These are phyloP conservation scores for Linderniella brevidens DNA, from an alignment of 257 asterid species.

Conservation along the genomic window DNA sequence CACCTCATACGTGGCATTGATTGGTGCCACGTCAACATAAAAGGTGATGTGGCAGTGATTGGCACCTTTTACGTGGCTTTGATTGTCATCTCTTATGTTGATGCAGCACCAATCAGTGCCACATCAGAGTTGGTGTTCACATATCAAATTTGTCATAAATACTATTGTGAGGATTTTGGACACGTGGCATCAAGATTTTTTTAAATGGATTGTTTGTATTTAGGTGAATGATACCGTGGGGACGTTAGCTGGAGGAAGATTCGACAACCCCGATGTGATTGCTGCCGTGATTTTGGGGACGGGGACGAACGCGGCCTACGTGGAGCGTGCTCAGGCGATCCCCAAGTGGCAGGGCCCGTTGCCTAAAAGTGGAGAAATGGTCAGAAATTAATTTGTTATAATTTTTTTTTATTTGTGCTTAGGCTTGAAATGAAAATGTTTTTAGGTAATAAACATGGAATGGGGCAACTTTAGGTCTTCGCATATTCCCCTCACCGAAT, in stretches of 20 bases:
- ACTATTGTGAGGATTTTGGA: no score
- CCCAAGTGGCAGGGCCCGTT: slow-evolving; percentile 71
- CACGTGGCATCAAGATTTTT: no score
- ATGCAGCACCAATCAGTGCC: no score
- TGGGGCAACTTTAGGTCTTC: slow-evolving; percentile 92
- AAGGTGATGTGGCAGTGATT: no score
- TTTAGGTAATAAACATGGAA: slow-evolving; percentile 91
- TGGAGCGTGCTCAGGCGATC: slow-evolving; percentile 64
- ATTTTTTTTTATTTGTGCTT: background rate
- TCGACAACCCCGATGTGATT: slow-evolving; percentile 44
- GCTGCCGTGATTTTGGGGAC: slow-evolving; percentile 93
- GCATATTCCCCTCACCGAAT: slow-evolving; percentile 74
- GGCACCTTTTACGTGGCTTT: no score
- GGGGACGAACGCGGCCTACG: slow-evolving; percentile 94
- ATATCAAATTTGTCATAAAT: no score
- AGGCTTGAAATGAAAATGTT: background rate
- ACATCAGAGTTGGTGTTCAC: no score
- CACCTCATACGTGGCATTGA: no score
- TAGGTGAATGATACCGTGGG: slow-evolving; percentile 94
- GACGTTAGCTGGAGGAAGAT: slow-evolving; percentile 77
- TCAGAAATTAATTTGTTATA: slow-evolving; percentile 13
- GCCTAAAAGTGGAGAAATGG: slow-evolving; percentile 82
- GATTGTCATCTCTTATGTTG: no score
- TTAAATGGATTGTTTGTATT: background rate
- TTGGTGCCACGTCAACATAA: no score